These are phyloP conservation scores for Ophiostoma fasciatum DNA, from an alignment of 2,329 filamentous ascomycete genomes.

Conservation along the genomic window DNA sequence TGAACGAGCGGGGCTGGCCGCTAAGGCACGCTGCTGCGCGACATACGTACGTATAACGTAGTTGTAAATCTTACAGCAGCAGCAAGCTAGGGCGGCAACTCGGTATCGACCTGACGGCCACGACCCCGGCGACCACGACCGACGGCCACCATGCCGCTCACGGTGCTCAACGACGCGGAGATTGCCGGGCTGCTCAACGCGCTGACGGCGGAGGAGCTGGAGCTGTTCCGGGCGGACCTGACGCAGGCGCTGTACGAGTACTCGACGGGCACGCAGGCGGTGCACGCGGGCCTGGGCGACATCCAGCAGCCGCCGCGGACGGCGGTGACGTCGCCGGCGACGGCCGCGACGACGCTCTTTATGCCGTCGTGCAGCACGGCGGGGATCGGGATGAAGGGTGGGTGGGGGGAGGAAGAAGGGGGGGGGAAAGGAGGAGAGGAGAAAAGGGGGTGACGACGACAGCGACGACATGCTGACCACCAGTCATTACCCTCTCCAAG, in stretches of 20 bases:
- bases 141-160: slow-evolving; percentile 35
- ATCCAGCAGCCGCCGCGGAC: slow-evolving; percentile 42
- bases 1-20: too few species aligned
- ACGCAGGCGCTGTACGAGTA: slow-evolving; percentile 43
- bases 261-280: slow-evolving; percentile 37
- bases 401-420: too few species aligned
- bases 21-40: too few species aligned
- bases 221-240: slow-evolving; percentile 33
- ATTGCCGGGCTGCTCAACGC: slow-evolving; percentile 38
- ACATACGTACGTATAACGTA: too few species aligned
- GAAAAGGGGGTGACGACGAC: too few species aligned
- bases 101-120: too few species aligned
- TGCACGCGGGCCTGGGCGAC: slow-evolving; percentile 25
- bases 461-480: too few species aligned
- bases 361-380: slow-evolving; percentile 55
- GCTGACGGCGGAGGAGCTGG: slow-evolving; percentile 36
- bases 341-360: slow-evolving; percentile 49
- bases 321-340: slow-evolving; percentile 30
- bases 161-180: slow-evolving; percentile 42
- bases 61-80: too few species aligned
- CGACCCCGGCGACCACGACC: too few species aligned
- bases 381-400: slow-evolving; percentile 55
- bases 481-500: slow-evolving; percentile 46
- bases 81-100: too few species aligned
- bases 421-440: too few species aligned